Percentiles rank a stretch among this genome's conserved stretches.
phyloP scores from a whole-genome alignment of 306 rosid species.

The Fragaria nilgerrensis region DNA sequence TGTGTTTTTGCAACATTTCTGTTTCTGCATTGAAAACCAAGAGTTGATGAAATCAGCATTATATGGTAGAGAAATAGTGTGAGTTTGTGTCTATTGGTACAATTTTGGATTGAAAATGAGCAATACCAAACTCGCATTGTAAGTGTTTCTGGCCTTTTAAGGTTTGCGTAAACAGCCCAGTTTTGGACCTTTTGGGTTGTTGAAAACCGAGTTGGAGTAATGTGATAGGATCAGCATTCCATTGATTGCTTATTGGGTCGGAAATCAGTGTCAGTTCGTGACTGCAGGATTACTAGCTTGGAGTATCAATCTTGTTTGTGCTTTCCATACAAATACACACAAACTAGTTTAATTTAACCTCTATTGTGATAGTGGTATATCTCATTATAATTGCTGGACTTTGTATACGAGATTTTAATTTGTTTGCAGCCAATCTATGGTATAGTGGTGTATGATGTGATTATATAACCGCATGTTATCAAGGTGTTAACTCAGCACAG shows the following conservation, averaged over 20 bases:
- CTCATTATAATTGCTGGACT: not conserved
- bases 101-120: not conserved
- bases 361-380: not conserved
- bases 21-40: not conserved
- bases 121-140: constrained; percentile 1
- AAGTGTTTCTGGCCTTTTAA: not conserved
- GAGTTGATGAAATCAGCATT: not conserved
- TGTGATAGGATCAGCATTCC: not conserved
- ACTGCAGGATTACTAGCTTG: not conserved
- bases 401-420: not conserved
- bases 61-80: not conserved
- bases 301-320: not conserved
- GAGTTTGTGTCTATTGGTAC: not conserved
- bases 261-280: not conserved
- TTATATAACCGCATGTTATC: not conserved
- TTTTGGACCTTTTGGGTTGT: not conserved
- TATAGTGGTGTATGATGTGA: not conserved
- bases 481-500: not conserved
- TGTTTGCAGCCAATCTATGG: not conserved
- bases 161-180: not conserved
- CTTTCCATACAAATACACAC: not conserved
- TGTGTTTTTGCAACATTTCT: not conserved
- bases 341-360: not conserved
- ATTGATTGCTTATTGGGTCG: not conserved
- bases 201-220: not conserved